phyloP scores from a whole-genome alignment of 225 moss, liverwort and hornwort genomes.

The Sphagnum tenellum region DNA sequence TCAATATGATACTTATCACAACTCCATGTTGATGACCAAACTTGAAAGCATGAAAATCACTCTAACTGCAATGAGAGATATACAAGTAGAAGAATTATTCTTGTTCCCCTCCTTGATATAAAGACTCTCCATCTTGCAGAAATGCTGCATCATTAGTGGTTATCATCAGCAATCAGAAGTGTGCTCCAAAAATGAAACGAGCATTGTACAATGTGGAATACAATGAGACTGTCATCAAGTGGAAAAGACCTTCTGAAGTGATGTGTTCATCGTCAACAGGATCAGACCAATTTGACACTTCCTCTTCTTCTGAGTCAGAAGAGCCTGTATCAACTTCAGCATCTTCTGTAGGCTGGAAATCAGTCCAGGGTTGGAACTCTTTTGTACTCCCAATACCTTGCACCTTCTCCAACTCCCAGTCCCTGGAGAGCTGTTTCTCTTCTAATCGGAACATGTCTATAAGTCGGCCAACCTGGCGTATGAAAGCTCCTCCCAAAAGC shows the following conservation, averaged over 20 bases:
- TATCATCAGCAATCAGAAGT: too few relatives aligned
- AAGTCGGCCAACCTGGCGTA: slow-evolving; percentile 70
- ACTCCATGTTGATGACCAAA: too few relatives aligned
- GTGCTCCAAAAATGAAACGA: too few relatives aligned
- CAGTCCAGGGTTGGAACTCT: slow-evolving; percentile 32
- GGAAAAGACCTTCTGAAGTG: not conserved
- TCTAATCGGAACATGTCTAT: slow-evolving; percentile 68
- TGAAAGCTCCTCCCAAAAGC: slow-evolving; percentile 83
- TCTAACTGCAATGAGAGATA: too few relatives aligned
- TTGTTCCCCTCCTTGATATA: too few relatives aligned
- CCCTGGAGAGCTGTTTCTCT: slow-evolving; percentile 60
- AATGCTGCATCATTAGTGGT: too few relatives aligned
- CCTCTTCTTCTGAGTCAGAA: slow-evolving; percentile 13
- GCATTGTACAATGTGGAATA: too few relatives aligned
- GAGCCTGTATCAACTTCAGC: slow-evolving; percentile 13
- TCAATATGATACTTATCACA: not conserved
- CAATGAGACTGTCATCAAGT: too few relatives aligned
- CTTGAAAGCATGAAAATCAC: too few relatives aligned
- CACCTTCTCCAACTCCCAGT: slow-evolving; percentile 37
- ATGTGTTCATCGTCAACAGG: slow-evolving; percentile 19
- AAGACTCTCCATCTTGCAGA: too few relatives aligned
- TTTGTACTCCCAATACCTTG: slow-evolving; percentile 5
- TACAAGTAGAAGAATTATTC: too few relatives aligned
- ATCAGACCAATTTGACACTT: slow-evolving; percentile 20
- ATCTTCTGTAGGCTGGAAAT: slow-evolving; percentile 38